Base-by-base conservation (phyloP, 2,329 filamentous ascomycete species). In the Botrytis porri region DNA sequence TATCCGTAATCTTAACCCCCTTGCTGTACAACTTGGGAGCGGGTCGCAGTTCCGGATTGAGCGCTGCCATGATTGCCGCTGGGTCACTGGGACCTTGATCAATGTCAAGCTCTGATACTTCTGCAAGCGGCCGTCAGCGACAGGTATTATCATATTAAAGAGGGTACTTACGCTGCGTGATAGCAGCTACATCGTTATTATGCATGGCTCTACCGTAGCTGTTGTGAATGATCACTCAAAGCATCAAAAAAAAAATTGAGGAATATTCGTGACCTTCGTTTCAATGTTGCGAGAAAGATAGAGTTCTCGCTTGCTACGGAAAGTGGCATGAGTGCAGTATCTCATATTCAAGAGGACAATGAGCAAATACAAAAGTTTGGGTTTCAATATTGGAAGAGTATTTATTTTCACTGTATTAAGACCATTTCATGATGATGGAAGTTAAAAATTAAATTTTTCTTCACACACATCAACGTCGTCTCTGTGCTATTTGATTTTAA, bases 1-100 rank as follows among this genome's bases (percentile, higher is more conserved):
- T 88, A 77, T 91, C 88, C 39, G 84, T 83, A 54, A 87, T 82
- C 71, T 89, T 81, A 37, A 91, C 81, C 57, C 88, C 88, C 16
- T 84, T 82, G 69, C 77, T 81, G 39, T 79, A 76, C 48, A 82
- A 71, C 67, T 77, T 77, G 18, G 80, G 80, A 60, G 79, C 76
- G 63, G 78, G 77, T 64, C 78, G 79, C 64, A 78, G 80, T 59
- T 78, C 76, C 51, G 73, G 65, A 43, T 65, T 41, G 57, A 79
- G 77, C 48, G 75, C 79, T 35, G 73, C 75, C 48, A 76, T 73
- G 73, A 80, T 78, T 4, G 74, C 57, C 6, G 65, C 43, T 45
- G 71, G 76, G 65, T 77, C 73, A 61, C 60, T 75, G 37, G 74
- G 71, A 37, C 74, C 75, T 75, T 80, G 75, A 64, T 79, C 70